Base-by-base conservation (phyloP, 805 yeast species). In the Ogataea nonfermentans region DNA sequence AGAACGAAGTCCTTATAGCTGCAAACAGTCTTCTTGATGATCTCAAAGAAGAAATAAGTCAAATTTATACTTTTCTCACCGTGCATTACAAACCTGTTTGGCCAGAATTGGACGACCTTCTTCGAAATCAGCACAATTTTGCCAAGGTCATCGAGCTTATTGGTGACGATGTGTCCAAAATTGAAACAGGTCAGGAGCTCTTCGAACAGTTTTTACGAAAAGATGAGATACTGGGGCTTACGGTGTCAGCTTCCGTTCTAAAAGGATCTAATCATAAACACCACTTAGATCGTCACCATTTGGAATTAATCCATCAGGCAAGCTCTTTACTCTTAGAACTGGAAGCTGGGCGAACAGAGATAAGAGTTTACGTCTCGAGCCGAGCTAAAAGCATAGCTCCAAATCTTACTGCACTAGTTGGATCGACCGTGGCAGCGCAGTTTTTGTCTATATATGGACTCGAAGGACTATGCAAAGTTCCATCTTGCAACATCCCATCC, bases 401-500 rank as follows among this genome's bases (percentile, higher is more conserved):
- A 2, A 91, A 93, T 57, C 62, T 86, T 1, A 70, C 86, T 3
- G 77, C 77, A 0, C 65, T 93, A 6, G 68, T 91, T 2, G 95
- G 95, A 0, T 67, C 95, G 0, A 65, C 73, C 5, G 74, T 84
- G 0, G 77, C 95, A 0, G 82, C 95, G 0, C 86, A 84, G 51
- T 61, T 93, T 12, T 63, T 91, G 16, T 74, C 86, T 1, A 68
- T 74, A 12, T 95, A 95, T 2, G 88, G 95, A 0, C 59, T 91
- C 4, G 65, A 64, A 9, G 80, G 76, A 6, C 63, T 91, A 8
- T 77, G 88, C 2, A 64, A 61, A 22, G 76, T 85, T 0, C 96
- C 96, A 0, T 72, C 95, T 3, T 86, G 97, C 52, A 91, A 91
- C 55, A 53, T 91, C 15, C 79, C 95, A 0, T 77, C 95, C 0